phyloP scores from a whole-genome alignment of 495 filamentous ascomycete species.

The Xylaria sp. region DNA sequence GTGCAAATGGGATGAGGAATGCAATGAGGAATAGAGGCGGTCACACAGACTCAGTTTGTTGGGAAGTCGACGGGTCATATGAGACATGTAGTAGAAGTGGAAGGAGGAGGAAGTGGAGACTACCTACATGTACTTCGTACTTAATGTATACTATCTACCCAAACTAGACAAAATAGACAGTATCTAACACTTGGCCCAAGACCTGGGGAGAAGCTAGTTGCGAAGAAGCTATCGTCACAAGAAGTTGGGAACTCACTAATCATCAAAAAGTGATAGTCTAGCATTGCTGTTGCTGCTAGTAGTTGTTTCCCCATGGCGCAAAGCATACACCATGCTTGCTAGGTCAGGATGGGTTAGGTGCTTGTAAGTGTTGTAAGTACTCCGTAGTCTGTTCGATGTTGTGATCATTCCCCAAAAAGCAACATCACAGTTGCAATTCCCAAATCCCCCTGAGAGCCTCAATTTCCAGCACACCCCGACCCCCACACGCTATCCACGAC shows the following conservation, averaged over 20 bases:
- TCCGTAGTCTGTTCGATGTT: not conserved
- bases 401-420: not conserved
- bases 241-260: not conserved
- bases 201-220: not conserved
- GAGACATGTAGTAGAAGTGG: constrained; percentile 1
- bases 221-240: not conserved
- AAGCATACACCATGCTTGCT: not conserved
- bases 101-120: constrained; percentile 10
- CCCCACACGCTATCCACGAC: too few relatives aligned
- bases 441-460: not conserved
- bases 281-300: not conserved
- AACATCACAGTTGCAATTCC: not conserved
- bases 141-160: not conserved
- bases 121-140: too few relatives aligned
- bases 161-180: not conserved
- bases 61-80: constrained; percentile 7
- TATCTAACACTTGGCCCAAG: not conserved
- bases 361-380: too few relatives aligned
- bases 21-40: constrained; percentile 11
- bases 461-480: not conserved
- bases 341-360: too few relatives aligned
- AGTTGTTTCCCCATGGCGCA: not conserved
- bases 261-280: not conserved
- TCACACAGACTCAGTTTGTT: not conserved
- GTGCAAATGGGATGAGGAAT: not conserved